Percentiles rank a stretch among this genome's conserved stretches.
Conservation (phyloP, 139 green algal genomes). For the Edaphochlamys debaryana region DNA sequence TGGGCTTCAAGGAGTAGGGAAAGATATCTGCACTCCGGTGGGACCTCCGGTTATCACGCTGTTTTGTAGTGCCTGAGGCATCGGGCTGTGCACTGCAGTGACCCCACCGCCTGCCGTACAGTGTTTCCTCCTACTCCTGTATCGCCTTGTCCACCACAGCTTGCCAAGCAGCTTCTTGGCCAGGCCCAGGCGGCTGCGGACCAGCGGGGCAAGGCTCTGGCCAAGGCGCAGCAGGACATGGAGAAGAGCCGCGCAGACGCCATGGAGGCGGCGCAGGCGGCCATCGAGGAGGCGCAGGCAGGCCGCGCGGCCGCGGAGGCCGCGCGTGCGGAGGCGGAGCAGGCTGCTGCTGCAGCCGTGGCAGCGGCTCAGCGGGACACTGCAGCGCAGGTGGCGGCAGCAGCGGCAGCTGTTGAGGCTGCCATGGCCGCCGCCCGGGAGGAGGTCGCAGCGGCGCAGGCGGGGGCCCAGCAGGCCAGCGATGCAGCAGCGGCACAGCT, state of each 20-base stretch:
- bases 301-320: background rate
- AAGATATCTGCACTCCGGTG: too few species aligned
- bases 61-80: too few species aligned
- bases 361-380: background rate
- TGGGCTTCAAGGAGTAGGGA: background rate
- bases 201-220: background rate
- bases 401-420: background rate
- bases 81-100: too few species aligned
- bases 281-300: background rate
- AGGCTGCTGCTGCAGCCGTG: background rate
- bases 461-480: too few species aligned
- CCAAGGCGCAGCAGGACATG: background rate
- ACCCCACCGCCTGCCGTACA: too few species aligned
- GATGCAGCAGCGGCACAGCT: background rate
- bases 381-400: background rate
- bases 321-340: background rate
- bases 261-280: background rate
- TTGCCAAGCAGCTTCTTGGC: slow-evolving; percentile 21
- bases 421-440: background rate
- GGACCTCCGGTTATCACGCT: too few species aligned
- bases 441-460: background rate
- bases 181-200: slow-evolving; percentile 9
- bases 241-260: background rate
- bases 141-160: too few species aligned
- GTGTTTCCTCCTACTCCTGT: too few species aligned